Base-by-base conservation (phyloP, 2,329 filamentous ascomycete genomes). In the Beauveria caledonica region DNA sequence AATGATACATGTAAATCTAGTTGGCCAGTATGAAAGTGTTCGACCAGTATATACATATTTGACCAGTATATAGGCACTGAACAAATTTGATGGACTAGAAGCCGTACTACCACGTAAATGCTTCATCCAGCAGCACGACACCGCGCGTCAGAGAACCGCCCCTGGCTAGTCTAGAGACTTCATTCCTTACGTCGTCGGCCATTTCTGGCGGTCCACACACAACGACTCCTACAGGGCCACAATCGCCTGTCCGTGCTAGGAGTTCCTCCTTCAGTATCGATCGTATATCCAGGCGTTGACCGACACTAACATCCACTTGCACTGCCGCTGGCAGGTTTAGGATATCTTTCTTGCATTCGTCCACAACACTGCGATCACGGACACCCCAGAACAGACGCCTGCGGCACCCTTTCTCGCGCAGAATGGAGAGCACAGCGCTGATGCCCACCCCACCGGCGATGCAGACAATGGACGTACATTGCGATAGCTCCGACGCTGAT, bases 381-480 rank as follows among this genome's bases (percentile, higher is more conserved):
- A 65, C 63, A 5, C 64, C 66, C 70, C 68, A 73, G 58, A 63
- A 69, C 1, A 72, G 54, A 1, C 65, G 63, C 4, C 65, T 63
- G 3, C 63, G 63, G 13, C 51, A 54, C 36, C 29, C 49, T 21
- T 60, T 42, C 13, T 49, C 44, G 33, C 51, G 58, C 5, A 71
- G 64, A 17, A 67, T 60, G 2, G 72, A 68, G 15, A 74, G 61
- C 15, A 71, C 63, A 7, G 68, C 68, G 3, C 68, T 71, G 11
- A 74, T 66, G 19, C 70, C 70, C 0, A 73, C 69, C 5, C 71
- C 72, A 13, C 72, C 71, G 1, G 70, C 70, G 10, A 73, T 67
- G 46, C 66, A 68, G 0, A 73, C n/a, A 2, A 71, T 42, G 2
- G 62, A 65, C 0, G 63, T 64, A 62, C 69, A 72, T 9, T 66